These are phyloP conservation scores for Leptographium procerum DNA, from an alignment of 2,329 filamentous ascomycete genomes.

Conservation along the genomic window DNA sequence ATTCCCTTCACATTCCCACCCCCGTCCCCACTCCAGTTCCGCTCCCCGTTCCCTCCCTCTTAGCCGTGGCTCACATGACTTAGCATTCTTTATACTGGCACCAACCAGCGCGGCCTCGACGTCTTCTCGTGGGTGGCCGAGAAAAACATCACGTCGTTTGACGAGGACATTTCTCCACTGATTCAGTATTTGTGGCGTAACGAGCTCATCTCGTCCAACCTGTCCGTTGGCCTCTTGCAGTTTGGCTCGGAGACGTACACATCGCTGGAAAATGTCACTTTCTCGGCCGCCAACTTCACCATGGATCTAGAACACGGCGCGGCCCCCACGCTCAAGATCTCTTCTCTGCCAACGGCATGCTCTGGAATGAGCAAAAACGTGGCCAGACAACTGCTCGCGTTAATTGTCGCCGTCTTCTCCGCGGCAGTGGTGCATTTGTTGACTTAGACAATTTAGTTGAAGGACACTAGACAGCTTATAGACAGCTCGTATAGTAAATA, in stretches of 20 bases:
- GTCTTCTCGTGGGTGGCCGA: conserved; percentile 2
- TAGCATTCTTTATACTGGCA: conserved; percentile 1
- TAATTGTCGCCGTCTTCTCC: neutral
- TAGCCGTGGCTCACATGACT: neutral
- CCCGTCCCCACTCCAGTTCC: neutral
- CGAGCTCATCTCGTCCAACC: neutral
- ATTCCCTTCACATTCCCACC: neutral
- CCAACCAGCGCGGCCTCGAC: neutral
- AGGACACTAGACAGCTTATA: neutral
- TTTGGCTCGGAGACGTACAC: conserved; percentile 2
- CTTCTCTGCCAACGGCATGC: neutral
- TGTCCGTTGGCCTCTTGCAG: neutral
- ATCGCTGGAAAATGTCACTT: neutral
- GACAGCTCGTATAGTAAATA: neutral
- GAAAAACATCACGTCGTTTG: neutral
- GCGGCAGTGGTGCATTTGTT: neutral
- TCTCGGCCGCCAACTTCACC: neutral
- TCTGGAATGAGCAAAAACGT: no score
- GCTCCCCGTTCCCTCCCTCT: neutral
- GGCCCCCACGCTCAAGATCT: neutral
- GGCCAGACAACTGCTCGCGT: neutral
- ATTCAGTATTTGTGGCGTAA: conserved; percentile 5
- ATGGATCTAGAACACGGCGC: neutral
- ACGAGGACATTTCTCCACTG: conserved; percentile 2
- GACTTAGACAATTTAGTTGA: neutral